Evolutionary conservation across 768 basidiomycete genomes (phyloP).

Genomic region (Mycena floridula): DNA sequence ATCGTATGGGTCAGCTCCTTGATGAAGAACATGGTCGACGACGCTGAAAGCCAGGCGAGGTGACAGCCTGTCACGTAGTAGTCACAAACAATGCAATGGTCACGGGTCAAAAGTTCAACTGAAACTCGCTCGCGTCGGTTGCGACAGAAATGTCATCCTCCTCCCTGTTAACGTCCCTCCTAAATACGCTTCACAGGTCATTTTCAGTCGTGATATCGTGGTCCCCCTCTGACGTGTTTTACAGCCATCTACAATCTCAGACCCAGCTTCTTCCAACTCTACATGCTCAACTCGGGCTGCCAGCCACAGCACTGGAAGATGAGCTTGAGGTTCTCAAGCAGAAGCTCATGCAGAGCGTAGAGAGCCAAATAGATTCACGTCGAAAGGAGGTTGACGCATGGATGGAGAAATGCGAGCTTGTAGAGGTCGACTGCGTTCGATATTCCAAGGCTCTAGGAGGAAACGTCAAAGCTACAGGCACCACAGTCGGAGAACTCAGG

Average conservation of each 20-base stretch:
- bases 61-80: no score
- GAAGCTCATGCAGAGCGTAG: slow-evolving; percentile 70
- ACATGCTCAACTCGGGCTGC: slow-evolving; percentile 80
- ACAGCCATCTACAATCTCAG: slow-evolving; percentile 73
- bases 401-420: slow-evolving; percentile 53
- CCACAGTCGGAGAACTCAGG: slow-evolving; percentile 59
- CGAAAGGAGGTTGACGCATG: slow-evolving; percentile 75
- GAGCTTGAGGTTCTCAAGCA: slow-evolving; percentile 71
- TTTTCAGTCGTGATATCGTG: no score
- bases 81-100: no score
- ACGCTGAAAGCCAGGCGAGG: no score
- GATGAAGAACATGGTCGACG: no score
- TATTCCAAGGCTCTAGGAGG: slow-evolving; percentile 69
- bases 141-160: slow-evolving; percentile 15
- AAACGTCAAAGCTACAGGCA: slow-evolving; percentile 60
- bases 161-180: slow-evolving; percentile 52
- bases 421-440: slow-evolving; percentile 60
- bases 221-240: no score
- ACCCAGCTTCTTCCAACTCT: slow-evolving; percentile 77
- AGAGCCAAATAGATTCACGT: slow-evolving; percentile 61
- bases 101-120: neutral
- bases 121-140: neutral
- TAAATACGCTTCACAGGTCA: slow-evolving; percentile 75
- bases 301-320: slow-evolving; percentile 71
- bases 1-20: slow-evolving; percentile 98